A percentile compares a stretch with the other conserved stretches of the same genome.
phyloP scores from a whole-genome alignment of 2,329 filamentous ascomycete species.

The Pleomassaria siparia region DNA sequence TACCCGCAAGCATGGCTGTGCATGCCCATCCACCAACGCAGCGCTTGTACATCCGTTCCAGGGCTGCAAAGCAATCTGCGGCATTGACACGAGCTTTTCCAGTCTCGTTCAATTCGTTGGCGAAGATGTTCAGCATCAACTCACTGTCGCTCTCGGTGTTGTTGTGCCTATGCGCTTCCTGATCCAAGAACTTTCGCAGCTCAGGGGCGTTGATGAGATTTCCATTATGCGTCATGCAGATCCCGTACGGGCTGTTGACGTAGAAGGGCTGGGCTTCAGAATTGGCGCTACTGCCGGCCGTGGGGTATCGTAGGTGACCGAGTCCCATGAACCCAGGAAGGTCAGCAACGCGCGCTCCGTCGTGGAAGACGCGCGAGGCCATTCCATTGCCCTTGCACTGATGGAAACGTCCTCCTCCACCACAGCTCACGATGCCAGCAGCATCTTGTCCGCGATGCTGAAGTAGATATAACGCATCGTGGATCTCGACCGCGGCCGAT shows the following conservation, averaged over 20 bases:
- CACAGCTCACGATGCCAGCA: constrained; percentile 77
- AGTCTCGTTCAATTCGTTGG: constrained; percentile 76
- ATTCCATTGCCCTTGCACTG: constrained; percentile 91
- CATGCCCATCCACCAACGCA: constrained; percentile 79
- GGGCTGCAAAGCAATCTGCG: constrained; percentile 72
- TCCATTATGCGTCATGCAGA: constrained; percentile 81
- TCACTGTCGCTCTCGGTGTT: constrained; percentile 91
- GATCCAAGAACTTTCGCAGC: constrained; percentile 70
- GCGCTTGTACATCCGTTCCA: constrained; percentile 70
- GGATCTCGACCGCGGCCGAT: constrained; percentile 47
- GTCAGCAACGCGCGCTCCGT: constrained; percentile 72
- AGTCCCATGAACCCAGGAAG: constrained; percentile 86
- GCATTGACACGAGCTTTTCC: constrained; percentile 79
- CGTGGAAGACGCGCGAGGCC: constrained; percentile 80
- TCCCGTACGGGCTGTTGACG: constrained; percentile 81
- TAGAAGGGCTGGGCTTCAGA: constrained; percentile 92
- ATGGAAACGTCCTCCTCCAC: constrained; percentile 75
- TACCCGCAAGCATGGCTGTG: constrained; percentile 76
- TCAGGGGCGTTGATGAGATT: constrained; percentile 81
- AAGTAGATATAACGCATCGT: constrained; percentile 45
- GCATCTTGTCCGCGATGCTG: constrained; percentile 80
- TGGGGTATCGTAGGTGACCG: constrained; percentile 85
- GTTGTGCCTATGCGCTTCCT: constrained; percentile 79
- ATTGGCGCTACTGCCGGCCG: constrained; percentile 79
- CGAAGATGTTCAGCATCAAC: constrained; percentile 85